A percentile compares a stretch with the other conserved stretches of the same genome.
These are phyloP conservation scores for Telopea speciosissima DNA, from an alignment of 177 flowering plant species.

Conservation along the genomic window DNA sequence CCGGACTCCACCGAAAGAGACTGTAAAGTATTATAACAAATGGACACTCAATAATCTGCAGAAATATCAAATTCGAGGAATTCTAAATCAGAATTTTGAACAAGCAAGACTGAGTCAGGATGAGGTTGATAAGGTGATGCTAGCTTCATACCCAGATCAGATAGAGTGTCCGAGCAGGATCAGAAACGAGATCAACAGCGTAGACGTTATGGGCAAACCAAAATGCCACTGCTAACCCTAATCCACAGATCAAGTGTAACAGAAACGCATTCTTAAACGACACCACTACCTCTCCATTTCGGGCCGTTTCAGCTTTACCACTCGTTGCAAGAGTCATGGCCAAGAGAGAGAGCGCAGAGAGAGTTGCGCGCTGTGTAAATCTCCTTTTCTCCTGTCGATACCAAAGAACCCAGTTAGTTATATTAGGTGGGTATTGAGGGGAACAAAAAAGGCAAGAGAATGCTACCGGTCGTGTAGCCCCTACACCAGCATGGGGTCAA, in stretches of 20 bases:
- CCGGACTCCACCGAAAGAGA: conserved; percentile 35
- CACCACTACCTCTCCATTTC: background rate
- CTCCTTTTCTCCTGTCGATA: too few species aligned
- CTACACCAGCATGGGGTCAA: too few species aligned
- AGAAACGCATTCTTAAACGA: conserved; percentile 14
- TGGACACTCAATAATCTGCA: conserved; percentile 39
- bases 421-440: too few species aligned
- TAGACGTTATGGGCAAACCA: conserved; percentile 40
- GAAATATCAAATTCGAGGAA: background rate
- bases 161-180: conserved; percentile 48
- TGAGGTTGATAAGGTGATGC: background rate
- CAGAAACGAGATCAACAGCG: conserved; percentile 42
- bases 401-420: too few species aligned
- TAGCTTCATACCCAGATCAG: conserved; percentile 38
- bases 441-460: too few species aligned
- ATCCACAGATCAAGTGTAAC: conserved; percentile 34
- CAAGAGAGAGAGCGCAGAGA: too few species aligned
- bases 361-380: too few species aligned
- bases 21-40: conserved; percentile 48
- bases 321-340: too few species aligned
- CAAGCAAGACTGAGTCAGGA: background rate
- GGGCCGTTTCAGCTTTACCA: too few species aligned
- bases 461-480: too few species aligned
- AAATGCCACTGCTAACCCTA: conserved; percentile 38
- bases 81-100: background rate